A percentile compares a stretch with the other conserved stretches of the same genome.
Conservation (phyloP, 1,284 basidiomycete species). For the Papiliotrema laurentii region DNA sequence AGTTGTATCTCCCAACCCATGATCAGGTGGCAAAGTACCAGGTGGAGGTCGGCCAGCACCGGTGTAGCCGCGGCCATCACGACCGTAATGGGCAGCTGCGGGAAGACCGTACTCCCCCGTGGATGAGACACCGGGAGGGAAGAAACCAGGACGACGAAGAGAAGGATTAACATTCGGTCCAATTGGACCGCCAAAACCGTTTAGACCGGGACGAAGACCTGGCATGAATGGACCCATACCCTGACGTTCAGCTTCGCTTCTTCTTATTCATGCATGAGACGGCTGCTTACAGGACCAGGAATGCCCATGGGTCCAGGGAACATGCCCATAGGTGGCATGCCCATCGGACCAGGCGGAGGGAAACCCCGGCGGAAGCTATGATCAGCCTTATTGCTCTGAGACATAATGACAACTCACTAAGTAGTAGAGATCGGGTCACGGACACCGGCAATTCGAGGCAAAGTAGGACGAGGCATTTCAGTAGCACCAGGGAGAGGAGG, state of each 20-base stretch:
- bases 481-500: conserved; percentile 22
- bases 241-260: conserved; percentile 13
- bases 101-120: conserved; percentile 39
- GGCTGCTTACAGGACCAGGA: conserved; percentile 29
- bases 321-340: conserved; percentile 27
- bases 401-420: conserved; percentile 24
- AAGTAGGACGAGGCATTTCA: conserved; percentile 28
- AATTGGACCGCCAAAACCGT: conserved; percentile 41
- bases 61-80: conserved; percentile 12
- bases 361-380: conserved; percentile 42
- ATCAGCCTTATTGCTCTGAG: conserved; percentile 1
- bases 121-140: conserved; percentile 33
- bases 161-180: conserved; percentile 41
- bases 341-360: conserved; percentile 37
- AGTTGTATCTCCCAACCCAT: conserved; percentile 31
- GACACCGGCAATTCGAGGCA: conserved; percentile 38
- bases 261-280: background rate
- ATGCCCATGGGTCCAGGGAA: conserved; percentile 39
- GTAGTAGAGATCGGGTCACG: conserved; percentile 46
- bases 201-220: conserved; percentile 40
- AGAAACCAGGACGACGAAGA: conserved; percentile 34
- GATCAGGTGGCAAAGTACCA: conserved; percentile 17
- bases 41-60: conserved; percentile 10
- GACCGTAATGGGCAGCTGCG: conserved; percentile 31
- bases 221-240: conserved; percentile 44